Percentiles rank a stretch among this genome's conserved stretches.
Evolutionary conservation across 305 asterid genomes (phyloP).

Genomic region (Fraxinus ornus): DNA sequence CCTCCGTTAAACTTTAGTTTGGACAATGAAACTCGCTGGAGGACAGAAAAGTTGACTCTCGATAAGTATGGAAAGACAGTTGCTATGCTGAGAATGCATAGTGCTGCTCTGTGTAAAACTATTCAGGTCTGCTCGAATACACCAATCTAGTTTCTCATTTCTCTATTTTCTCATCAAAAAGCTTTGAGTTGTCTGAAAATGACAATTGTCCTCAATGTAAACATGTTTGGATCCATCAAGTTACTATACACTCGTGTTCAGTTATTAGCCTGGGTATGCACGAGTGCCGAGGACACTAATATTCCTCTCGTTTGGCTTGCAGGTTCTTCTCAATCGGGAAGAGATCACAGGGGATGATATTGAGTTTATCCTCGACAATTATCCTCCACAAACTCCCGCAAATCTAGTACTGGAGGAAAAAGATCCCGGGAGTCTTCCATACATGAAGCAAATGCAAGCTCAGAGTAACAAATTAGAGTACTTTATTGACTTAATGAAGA

Average conservation of each 20-base stretch:
- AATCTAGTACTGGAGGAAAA: slow-evolving; percentile 68
- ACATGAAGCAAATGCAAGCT: slow-evolving; percentile 33
- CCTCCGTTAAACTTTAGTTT: slow-evolving; percentile 66
- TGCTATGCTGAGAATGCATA: slow-evolving; percentile 63
- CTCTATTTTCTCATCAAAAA: neutral
- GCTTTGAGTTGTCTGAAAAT: neutral
- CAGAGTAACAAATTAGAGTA: slow-evolving; percentile 39
- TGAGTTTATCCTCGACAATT: slow-evolving; percentile 63
- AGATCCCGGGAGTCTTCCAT: slow-evolving; percentile 76
- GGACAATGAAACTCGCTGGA: slow-evolving; percentile 71
- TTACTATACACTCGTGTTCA: neutral
- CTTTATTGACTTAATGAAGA: slow-evolving; percentile 43
- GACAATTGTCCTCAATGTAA: neutral
- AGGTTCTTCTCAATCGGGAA: slow-evolving; percentile 82
- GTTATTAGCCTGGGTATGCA: neutral
- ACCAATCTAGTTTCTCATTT: neutral
- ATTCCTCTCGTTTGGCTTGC: slow-evolving; percentile 18
- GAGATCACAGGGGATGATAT: slow-evolving; percentile 82
- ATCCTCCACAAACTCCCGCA: slow-evolving; percentile 70
- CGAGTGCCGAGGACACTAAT: neutral
- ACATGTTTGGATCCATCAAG: neutral
- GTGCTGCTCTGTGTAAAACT: slow-evolving; percentile 80
- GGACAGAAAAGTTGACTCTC: slow-evolving; percentile 66
- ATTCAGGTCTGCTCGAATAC: slow-evolving; percentile 54
- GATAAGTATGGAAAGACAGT: slow-evolving; percentile 69